Evolutionary conservation across 2,329 filamentous ascomycete genomes (phyloP), one percentile per base, ranked within the genome.

Genomic region (Bipolaris cookei): DNA sequence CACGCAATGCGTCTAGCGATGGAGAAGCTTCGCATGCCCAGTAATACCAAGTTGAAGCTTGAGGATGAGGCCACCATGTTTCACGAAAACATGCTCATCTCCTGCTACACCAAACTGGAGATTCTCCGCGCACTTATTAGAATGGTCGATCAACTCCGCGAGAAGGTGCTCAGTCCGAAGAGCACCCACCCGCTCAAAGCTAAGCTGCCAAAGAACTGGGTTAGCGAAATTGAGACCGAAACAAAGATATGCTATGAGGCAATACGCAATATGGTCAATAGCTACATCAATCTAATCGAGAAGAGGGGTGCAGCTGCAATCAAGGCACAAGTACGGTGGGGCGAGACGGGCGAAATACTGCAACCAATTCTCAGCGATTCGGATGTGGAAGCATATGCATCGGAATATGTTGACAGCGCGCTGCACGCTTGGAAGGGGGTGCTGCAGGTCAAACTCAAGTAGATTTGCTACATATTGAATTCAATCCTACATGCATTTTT

Each of bases 361-460:
- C 45, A 34, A 42, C 30, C 53, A 6, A 23, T 75, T 7, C 37
- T 75, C 6, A 54, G 44, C 6, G 66, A 69, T n/a, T 63, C 60
- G 0, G 65, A 73, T 46, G 54, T 71, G 8, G 58, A 65, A 10
- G 48, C 28, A 8, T 75, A 71, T 59, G 68, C 70, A 10, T 56
- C 47, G 10, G 68, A 73, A 43, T 75, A 74, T 46, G 66, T 69
- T 6, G 72, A 74, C 18, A 70, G 68, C n/a, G 69, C 66, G 5
- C 42, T 71, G 2, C 71, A 75, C 21, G 67, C 70, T 3, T 65
- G 74, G 62, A 63, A 65, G 16, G 72, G 71, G 1, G 63, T 76
- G 14, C 41, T 69, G 43, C 68, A 68, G 58, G 73, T 76, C 16
- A 75, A 71, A 61, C 60, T 74, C n/a, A 68, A 64, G 61, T 74